Conservation (phyloP, 129 eudicot genomes). For the Kitagawia praeruptora region DNA sequence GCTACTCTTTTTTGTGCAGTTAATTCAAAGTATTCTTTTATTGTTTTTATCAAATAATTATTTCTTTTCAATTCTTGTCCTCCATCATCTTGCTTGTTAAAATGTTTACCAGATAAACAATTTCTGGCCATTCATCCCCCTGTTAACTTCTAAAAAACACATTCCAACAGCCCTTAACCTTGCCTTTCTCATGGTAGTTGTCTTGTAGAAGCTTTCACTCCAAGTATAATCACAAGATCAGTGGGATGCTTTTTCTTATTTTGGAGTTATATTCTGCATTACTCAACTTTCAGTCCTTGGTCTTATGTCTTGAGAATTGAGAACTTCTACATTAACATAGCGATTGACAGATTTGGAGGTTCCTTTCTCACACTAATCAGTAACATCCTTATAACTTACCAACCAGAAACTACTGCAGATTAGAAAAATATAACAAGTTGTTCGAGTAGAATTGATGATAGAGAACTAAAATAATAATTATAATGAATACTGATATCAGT, state of each 20-base stretch:
- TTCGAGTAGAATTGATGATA: not conserved
- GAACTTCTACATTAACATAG: not conserved
- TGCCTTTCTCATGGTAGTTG: not conserved
- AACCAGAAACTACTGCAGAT: not conserved
- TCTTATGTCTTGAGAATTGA: not conserved
- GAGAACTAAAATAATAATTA: not conserved
- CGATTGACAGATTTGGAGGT: not conserved
- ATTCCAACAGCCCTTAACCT: not conserved
- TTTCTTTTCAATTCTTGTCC: not conserved
- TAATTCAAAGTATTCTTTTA: not conserved
- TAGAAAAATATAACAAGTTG: not conserved
- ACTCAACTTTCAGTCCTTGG: not conserved
- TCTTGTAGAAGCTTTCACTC: not conserved
- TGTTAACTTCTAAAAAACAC: not conserved
- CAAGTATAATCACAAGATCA: not conserved
- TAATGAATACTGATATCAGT: not conserved
- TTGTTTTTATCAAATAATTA: not conserved
- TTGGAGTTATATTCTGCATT: not conserved
- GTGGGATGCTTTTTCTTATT: not conserved
- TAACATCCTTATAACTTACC: not conserved
- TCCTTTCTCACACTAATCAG: not conserved
- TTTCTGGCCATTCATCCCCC: not conserved
- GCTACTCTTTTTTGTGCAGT: not conserved
- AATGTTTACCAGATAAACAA: not conserved
- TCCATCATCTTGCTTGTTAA: not conserved